phyloP scores from a whole-genome alignment of 345 rosid species.

The Turnera subulata region DNA sequence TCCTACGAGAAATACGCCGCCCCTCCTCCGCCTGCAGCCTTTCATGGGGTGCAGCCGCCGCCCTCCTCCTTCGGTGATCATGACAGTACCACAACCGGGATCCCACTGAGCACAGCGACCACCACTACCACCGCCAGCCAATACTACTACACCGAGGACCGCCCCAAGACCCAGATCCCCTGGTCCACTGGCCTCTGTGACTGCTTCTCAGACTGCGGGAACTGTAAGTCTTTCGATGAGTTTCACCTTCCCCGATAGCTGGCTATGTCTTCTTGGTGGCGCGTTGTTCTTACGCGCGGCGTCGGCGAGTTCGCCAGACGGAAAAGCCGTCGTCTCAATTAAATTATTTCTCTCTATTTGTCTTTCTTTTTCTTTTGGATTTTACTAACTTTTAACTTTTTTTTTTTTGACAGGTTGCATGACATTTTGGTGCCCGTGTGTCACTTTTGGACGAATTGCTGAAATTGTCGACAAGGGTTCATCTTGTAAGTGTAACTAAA shows the following conservation, averaged over 20 bases:
- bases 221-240: constrained; percentile 33
- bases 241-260: too few relatives aligned
- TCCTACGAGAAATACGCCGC: constrained; percentile 11
- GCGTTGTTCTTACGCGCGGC: constrained; percentile 4
- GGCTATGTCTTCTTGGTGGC: not conserved
- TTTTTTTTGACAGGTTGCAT: constrained; percentile 30
- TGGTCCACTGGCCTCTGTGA: constrained; percentile 43
- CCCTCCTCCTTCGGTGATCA: not conserved
- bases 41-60: too few relatives aligned
- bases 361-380: not conserved
- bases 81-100: constrained; percentile 20
- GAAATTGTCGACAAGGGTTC: constrained; percentile 43
- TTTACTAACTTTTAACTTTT: not conserved
- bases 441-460: constrained; percentile 37
- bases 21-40: constrained; percentile 3
- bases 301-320: not conserved
- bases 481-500: constrained; percentile 20
- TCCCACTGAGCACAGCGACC: constrained; percentile 10
- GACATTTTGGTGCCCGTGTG: constrained; percentile 40
- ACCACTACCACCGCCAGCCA: constrained; percentile 4
- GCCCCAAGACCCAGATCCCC: constrained; percentile 13
- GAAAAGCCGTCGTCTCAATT: too few relatives aligned
- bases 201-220: constrained; percentile 32
- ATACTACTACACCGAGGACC: constrained; percentile 1
- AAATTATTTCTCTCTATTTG: not conserved